These are phyloP conservation scores for Chimonanthus praecox DNA, from an alignment of 164 flowering plant species.

Conservation along the genomic window DNA sequence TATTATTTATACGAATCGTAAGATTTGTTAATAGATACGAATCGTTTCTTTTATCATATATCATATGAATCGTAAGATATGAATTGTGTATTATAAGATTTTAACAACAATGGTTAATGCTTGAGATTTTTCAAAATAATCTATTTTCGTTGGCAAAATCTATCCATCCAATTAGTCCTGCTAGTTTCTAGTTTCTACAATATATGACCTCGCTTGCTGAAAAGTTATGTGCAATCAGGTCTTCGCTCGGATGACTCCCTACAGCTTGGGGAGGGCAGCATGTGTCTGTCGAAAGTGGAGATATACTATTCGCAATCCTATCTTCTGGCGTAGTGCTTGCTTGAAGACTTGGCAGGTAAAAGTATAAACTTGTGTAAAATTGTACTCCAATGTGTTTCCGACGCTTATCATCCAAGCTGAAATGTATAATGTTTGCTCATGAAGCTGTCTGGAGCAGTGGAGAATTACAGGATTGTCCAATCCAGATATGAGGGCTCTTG, in stretches of 20 bases:
- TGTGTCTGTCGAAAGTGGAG: slow-evolving; percentile 99
- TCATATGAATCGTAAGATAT: no score
- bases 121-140: background rate
- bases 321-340: slow-evolving; percentile 92
- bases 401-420: slow-evolving; percentile 3
- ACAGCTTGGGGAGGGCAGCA: slow-evolving; percentile 79
- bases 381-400: background rate
- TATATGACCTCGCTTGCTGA: no score
- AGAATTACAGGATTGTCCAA: slow-evolving; percentile 75
- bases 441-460: slow-evolving; percentile 65
- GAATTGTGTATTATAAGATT: no score
- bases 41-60: no score
- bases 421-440: slow-evolving; percentile 8
- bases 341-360: slow-evolving; percentile 92
- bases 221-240: slow-evolving; percentile 40
- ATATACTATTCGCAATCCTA: slow-evolving; percentile 83
- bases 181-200: background rate
- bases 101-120: background rate
- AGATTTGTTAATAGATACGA: no score
- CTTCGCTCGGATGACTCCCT: slow-evolving; percentile 70
- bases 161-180: background rate
- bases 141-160: background rate
- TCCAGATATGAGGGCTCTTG: slow-evolving; percentile 77
- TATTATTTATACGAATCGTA: no score
- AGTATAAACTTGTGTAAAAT: background rate